phyloP scores from a whole-genome alignment of 345 rosid species.

The Mallotus nudiflorus region DNA sequence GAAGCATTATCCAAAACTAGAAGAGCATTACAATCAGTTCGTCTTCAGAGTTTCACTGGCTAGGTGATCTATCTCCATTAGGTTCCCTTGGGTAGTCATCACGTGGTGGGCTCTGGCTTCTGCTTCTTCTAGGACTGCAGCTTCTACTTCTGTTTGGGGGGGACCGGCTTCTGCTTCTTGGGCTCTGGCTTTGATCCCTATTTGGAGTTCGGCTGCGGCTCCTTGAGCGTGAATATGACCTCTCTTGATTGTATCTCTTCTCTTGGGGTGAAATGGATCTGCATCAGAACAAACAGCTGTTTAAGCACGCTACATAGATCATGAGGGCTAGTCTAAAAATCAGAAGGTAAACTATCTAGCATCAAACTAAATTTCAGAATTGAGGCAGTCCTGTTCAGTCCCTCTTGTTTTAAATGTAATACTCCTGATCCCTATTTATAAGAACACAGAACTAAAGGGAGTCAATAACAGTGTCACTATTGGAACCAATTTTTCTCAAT shows the following conservation, averaged over 20 bases:
- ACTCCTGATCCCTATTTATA: no score
- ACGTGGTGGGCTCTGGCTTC: slow-evolving; percentile 34
- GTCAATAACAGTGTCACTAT: background rate
- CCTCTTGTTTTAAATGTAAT: no score
- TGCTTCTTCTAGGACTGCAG: slow-evolving; percentile 24
- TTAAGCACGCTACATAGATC: background rate
- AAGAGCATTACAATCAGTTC: slow-evolving; percentile 8
- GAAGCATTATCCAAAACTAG: background rate
- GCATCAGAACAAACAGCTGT: slow-evolving; percentile 21
- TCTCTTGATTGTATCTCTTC: slow-evolving; percentile 29
- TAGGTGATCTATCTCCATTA: slow-evolving; percentile 68
- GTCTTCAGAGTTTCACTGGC: slow-evolving; percentile 42
- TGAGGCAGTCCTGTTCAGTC: no score
- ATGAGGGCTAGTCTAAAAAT: background rate
- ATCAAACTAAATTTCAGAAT: no score
- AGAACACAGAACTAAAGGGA: no score
- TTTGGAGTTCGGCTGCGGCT: slow-evolving; percentile 63
- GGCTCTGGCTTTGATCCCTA: slow-evolving; percentile 29
- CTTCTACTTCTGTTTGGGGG: slow-evolving; percentile 22
- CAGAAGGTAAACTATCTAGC: background rate
- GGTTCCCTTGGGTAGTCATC: slow-evolving; percentile 35
- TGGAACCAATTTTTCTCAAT: background rate
- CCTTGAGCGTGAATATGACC: slow-evolving; percentile 51
- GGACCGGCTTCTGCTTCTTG: slow-evolving; percentile 22
- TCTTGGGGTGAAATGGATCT: slow-evolving; percentile 35